phyloP scores from a whole-genome alignment of 148 eudicot species.

The Amaranthus palmeri region DNA sequence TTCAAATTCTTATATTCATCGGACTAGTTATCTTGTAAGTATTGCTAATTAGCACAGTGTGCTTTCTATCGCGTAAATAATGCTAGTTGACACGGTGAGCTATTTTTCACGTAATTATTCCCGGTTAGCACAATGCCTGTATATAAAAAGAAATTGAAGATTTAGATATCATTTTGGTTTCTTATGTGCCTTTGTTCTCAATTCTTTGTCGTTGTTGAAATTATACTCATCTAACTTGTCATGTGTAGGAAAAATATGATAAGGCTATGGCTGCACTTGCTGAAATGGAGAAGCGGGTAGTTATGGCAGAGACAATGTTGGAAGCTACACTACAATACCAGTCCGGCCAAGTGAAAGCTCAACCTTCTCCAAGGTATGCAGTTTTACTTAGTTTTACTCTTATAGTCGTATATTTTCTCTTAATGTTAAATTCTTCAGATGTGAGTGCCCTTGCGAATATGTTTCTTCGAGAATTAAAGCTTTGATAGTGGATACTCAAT shows the following conservation, averaged over 20 bases:
- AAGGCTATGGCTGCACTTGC: slow-evolving; percentile 54
- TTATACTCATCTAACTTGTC: background rate
- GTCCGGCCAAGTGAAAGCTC: slow-evolving; percentile 78
- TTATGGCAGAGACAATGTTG: slow-evolving; percentile 95
- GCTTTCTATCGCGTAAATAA: too few species aligned
- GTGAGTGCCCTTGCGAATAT: too few species aligned
- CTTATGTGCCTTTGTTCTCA: background rate
- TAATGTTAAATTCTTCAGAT: background rate
- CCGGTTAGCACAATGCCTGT: background rate
- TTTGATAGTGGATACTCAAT: background rate
- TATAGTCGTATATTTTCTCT: background rate
- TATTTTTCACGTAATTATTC: background rate
- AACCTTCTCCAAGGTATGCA: slow-evolving; percentile 77
- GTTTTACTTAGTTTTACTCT: background rate
- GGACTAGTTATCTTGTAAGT: background rate
- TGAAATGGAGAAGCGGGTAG: slow-evolving; percentile 86
- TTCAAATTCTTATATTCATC: background rate
- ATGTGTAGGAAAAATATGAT: slow-evolving; percentile 81
- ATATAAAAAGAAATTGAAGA: background rate
- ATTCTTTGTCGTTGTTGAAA: background rate
- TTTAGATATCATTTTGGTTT: background rate
- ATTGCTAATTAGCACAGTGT: too few species aligned
- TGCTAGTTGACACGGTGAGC: too few species aligned
- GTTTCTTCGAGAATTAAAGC: background rate
- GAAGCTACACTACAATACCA: slow-evolving; percentile 98